Base-by-base conservation (phyloP, 2,329 filamentous ascomycete genomes). In the Trichophyton verrucosum region DNA sequence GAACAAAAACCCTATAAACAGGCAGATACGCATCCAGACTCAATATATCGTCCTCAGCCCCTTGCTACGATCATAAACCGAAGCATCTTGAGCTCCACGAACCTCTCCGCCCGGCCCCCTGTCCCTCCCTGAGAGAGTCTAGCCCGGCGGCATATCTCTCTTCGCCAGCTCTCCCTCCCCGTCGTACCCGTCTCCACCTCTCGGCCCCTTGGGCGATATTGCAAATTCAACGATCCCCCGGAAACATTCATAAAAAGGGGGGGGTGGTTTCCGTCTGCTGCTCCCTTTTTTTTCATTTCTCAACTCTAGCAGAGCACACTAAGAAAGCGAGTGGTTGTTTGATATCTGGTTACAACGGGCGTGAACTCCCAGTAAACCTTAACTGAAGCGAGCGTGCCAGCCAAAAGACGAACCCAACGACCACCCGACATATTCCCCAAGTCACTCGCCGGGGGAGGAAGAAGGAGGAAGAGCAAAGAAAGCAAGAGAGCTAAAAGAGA, bases 171-270 rank as follows among this genome's bases (percentile, higher is more conserved):
- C 30, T 15, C 24, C 27, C 22, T 24, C 49, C 55, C 55, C 30
- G 38, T 24, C 49, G 22, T 53, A 53, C 49, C 49, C 49, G 49
- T 53, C 55, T 57, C 55, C 55, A 57, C 55, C 55, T 38, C 38
- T 17, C 55, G 55, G 30, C 49, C 38, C 33, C 55, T 57, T 57
- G 33, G 27, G 15, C 55, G 55, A 17, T 30, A 22, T 57, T 57
- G 55, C 33, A 42, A 38, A 57, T 57, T 30, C 55, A 7, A 40
- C 55, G 38, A 24, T 30, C 30, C 30, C 33, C 55, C 33, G 9
- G 17, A 22, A 17, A 9, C 17, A 20, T 40, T 40, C 55, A 40
- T 57, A 40, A 57, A 9, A 24, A 33, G 2, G 24, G 49, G 33
- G 33, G 27, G 27, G 27, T 5, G 24, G 24, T 5, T 30, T 13